Evolutionary conservation across 805 yeast genomes (phyloP).

Genomic region (Candida namnaoensis): DNA sequence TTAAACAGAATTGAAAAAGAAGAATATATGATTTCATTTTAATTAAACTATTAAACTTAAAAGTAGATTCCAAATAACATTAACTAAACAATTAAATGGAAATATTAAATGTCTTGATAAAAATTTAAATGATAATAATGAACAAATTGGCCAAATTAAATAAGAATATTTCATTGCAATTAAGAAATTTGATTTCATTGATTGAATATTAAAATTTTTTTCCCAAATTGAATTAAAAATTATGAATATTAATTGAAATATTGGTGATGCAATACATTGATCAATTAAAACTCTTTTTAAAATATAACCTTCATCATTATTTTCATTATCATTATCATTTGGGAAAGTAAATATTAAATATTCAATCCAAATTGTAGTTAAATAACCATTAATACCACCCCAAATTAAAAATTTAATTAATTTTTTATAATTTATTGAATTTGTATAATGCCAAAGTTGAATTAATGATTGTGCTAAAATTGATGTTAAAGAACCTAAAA

Average conservation of each 20-base stretch:
- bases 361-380: conserved; percentile 49
- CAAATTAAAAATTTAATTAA: conserved; percentile 41
- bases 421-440: conserved; percentile 6
- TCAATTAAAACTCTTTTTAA: conserved; percentile 37
- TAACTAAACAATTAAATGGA: conserved; percentile 50
- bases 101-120: conserved; percentile 42
- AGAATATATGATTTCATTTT: too few relatives aligned
- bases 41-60: conserved; percentile 26
- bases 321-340: too few relatives aligned
- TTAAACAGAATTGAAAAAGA: too few relatives aligned
- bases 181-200: conserved; percentile 28
- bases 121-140: conserved; percentile 38
- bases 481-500: conserved; percentile 15
- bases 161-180: conserved; percentile 43
- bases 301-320: conserved; percentile 17
- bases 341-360: conserved; percentile 25
- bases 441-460: conserved; percentile 9
- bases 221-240: conserved; percentile 50
- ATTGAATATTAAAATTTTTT: conserved; percentile 24
- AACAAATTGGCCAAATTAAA: conserved; percentile 52
- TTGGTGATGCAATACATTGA: conserved; percentile 46
- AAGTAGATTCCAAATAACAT: conserved; percentile 46
- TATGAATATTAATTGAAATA: conserved; percentile 43
- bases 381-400: conserved; percentile 52
- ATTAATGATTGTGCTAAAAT: conserved; percentile 15